Conservation (phyloP, 257 asterid genomes). For the Nicotiana sylvestris region DNA sequence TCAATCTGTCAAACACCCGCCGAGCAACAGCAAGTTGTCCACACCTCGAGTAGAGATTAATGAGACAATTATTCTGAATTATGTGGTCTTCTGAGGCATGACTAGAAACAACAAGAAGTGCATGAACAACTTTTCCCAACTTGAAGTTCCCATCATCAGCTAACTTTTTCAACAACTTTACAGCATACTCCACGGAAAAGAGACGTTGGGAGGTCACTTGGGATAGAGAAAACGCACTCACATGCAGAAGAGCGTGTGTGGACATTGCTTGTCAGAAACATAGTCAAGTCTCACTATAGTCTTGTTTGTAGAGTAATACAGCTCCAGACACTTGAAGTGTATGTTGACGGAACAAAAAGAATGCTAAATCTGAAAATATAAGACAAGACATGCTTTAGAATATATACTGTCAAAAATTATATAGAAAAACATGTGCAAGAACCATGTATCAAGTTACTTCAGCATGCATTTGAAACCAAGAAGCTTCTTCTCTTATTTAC, state of each 20-base stretch:
- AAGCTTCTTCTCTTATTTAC: not conserved
- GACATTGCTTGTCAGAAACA: slow-evolving; percentile 1
- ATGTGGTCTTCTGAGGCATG: slow-evolving; percentile 41
- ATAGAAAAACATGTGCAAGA: not conserved
- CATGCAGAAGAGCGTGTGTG: not conserved
- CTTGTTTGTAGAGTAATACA: not conserved
- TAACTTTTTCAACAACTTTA: slow-evolving; percentile 53
- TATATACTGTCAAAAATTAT: not conserved
- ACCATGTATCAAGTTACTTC: not conserved
- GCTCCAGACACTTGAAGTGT: not conserved
- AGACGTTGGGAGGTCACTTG: not conserved
- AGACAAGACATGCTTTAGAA: not conserved
- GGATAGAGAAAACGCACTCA: not conserved
- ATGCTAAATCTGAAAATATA: not conserved
- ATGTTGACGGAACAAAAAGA: not conserved
- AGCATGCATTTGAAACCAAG: not conserved
- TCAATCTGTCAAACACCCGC: slow-evolving; percentile 66
- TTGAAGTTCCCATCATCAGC: slow-evolving; percentile 42
- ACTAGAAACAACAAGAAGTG: slow-evolving; percentile 51
- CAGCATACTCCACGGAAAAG: not conserved
- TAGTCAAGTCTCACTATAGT: not conserved
- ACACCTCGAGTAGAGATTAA: slow-evolving; percentile 57
- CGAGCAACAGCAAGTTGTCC: slow-evolving; percentile 53
- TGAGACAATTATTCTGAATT: slow-evolving; percentile 51
- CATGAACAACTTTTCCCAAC: slow-evolving; percentile 62